phyloP scores from a whole-genome alignment of 441 rosid species.

The Gossypium trilobum region DNA sequence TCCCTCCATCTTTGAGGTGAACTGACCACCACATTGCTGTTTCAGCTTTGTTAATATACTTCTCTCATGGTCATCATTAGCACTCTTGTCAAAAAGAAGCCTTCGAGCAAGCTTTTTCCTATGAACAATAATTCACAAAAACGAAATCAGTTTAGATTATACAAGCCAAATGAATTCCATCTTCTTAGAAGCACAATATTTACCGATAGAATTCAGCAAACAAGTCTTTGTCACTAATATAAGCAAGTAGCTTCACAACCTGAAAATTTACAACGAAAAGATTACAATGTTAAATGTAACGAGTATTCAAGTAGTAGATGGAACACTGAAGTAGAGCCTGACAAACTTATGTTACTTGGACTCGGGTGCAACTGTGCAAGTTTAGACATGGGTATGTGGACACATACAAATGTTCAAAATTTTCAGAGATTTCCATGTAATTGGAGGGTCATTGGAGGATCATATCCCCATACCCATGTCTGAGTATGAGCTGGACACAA shows the following conservation, averaged over 20 bases:
- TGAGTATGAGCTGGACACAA: background rate
- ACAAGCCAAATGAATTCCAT: background rate
- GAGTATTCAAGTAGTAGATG: background rate
- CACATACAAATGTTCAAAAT: background rate
- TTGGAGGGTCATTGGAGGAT: background rate
- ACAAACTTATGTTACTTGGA: background rate
- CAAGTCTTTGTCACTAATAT: constrained; percentile 42
- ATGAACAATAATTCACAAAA: constrained; percentile 11
- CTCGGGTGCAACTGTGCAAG: background rate
- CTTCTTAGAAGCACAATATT: background rate
- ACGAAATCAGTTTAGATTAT: background rate
- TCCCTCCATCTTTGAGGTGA: constrained; percentile 54
- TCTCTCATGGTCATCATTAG: constrained; percentile 49
- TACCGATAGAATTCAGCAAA: constrained; percentile 49
- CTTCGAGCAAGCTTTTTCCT: constrained; percentile 50
- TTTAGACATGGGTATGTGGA: background rate
- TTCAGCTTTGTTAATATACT: constrained; percentile 44
- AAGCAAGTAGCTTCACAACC: constrained; percentile 47
- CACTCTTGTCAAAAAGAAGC: constrained; percentile 45
- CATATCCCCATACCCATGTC: background rate
- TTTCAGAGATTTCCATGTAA: background rate
- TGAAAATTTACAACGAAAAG: constrained; percentile 9
- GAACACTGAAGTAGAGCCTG: background rate
- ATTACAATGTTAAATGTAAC: background rate
- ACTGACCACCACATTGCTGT: constrained; percentile 48